phyloP scores from a whole-genome alignment of 306 rosid genomes.

The Lithocarpus polystachyus region DNA sequence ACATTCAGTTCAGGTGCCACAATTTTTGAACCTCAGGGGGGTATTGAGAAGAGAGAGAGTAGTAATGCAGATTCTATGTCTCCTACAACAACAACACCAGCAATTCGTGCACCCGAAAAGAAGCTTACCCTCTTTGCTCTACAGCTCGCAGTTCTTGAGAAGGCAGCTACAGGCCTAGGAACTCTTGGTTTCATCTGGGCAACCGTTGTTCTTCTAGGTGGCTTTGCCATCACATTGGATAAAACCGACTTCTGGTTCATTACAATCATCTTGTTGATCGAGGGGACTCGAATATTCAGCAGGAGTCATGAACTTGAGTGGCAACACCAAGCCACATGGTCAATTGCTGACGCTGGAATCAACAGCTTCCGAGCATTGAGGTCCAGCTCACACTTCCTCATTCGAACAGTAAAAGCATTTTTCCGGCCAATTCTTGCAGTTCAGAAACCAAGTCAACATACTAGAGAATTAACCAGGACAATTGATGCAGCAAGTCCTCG shows the following conservation, averaged over 20 bases:
- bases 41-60: constrained; percentile 49
- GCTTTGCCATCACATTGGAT: constrained; percentile 77
- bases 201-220: constrained; percentile 86
- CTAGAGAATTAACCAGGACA: constrained; percentile 30
- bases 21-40: constrained; percentile 51
- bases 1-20: constrained; percentile 40
- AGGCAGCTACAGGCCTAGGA: constrained; percentile 83
- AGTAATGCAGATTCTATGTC: constrained; percentile 10
- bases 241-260: constrained; percentile 81
- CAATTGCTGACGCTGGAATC: constrained; percentile 64
- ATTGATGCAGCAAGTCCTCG: constrained; percentile 6
- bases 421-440: constrained; percentile 41
- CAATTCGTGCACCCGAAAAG: constrained; percentile 69
- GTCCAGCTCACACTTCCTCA: constrained; percentile 40
- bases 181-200: constrained; percentile 96
- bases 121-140: constrained; percentile 83
- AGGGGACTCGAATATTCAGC: constrained; percentile 89
- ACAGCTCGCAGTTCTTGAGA: constrained; percentile 85
- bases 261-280: constrained; percentile 74
- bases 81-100: constrained; percentile 13
- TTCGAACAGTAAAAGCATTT: constrained; percentile 34
- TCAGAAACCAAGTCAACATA: constrained; percentile 17
- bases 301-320: constrained; percentile 96
- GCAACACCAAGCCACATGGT: constrained; percentile 97
- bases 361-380: constrained; percentile 56